Conservation (phyloP, 1,139 yeast species). For the Saccharomycopsis hybrid region DNA sequence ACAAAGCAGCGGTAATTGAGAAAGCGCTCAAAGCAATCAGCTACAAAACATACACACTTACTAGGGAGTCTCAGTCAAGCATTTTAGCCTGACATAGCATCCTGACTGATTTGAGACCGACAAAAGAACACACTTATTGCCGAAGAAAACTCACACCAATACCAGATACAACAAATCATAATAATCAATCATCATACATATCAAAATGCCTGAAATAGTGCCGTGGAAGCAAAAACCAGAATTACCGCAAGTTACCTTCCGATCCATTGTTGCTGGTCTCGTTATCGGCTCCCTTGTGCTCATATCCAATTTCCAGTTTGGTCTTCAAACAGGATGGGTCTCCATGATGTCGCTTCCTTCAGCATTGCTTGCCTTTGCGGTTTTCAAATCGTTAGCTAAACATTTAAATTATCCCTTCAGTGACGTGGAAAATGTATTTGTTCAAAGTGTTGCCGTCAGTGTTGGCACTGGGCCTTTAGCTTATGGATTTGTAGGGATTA, state of each 20-base stretch:
- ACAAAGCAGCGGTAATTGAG: too few relatives aligned
- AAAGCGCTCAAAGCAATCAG: too few relatives aligned
- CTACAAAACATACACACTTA: too few relatives aligned
- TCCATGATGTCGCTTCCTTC: slow-evolving; percentile 99
- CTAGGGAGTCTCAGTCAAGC: too few relatives aligned
- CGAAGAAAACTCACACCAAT: neutral
- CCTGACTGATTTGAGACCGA: too few relatives aligned
- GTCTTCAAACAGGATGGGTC: slow-evolving; percentile 97
- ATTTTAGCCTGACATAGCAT: too few relatives aligned
- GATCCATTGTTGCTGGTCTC: slow-evolving; percentile 71
- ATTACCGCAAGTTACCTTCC: slow-evolving; percentile 52
- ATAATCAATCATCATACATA: slow-evolving; percentile 24
- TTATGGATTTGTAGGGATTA: slow-evolving; percentile 91
- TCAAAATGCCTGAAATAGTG: neutral
- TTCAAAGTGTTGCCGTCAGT: slow-evolving; percentile 91
- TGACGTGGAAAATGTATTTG: slow-evolving; percentile 88
- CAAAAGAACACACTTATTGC: too few relatives aligned
- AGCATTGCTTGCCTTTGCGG: slow-evolving; percentile 78
- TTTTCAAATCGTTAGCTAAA: slow-evolving; percentile 50
- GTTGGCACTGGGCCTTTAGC: slow-evolving; percentile 97
- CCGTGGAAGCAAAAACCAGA: slow-evolving; percentile 32
- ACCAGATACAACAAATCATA: neutral
- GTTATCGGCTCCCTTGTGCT: slow-evolving; percentile 75
- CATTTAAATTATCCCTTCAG: slow-evolving; percentile 50
- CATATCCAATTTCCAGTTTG: slow-evolving; percentile 89